Evolutionary conservation across 2,329 filamentous ascomycete genomes (phyloP).

Genomic region (Hypoxylon sp.): DNA sequence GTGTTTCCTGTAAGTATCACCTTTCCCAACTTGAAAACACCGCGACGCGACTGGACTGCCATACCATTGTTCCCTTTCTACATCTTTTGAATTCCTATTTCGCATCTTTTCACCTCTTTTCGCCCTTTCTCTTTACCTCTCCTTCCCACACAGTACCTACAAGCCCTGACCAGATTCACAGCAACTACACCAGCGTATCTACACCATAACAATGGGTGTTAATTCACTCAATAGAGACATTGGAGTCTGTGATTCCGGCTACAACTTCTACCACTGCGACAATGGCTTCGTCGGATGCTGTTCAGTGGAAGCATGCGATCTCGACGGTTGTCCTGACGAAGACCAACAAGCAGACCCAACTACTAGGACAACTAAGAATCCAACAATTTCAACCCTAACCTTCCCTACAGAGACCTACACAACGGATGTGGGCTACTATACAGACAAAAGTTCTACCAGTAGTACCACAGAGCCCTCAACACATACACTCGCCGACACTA

Average conservation of each 20-base stretch:
- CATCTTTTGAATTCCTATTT: background rate
- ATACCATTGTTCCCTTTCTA: background rate
- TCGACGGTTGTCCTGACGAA: conserved; percentile 46
- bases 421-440: background rate
- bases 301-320: conserved; percentile 57
- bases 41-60: background rate
- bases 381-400: background rate
- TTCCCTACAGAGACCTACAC: background rate
- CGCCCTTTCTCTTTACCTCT: background rate
- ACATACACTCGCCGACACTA: background rate
- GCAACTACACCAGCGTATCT: background rate
- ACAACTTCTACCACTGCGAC: conserved; percentile 55
- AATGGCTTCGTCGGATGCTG: conserved; percentile 61
- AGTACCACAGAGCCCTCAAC: background rate
- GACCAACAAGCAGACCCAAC: background rate
- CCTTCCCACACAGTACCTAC: background rate
- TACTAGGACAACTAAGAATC: background rate
- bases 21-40: background rate
- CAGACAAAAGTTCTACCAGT: background rate
- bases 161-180: background rate
- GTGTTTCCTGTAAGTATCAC: background rate
- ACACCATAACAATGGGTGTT: background rate
- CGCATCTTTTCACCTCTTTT: background rate
- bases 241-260: conserved; percentile 32
- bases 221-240: background rate